Percentiles rank a stretch among this genome's conserved stretches.
Evolutionary conservation across 352 stramenopile genomes (phyloP).

Genomic region (Globisporangium lucens): DNA sequence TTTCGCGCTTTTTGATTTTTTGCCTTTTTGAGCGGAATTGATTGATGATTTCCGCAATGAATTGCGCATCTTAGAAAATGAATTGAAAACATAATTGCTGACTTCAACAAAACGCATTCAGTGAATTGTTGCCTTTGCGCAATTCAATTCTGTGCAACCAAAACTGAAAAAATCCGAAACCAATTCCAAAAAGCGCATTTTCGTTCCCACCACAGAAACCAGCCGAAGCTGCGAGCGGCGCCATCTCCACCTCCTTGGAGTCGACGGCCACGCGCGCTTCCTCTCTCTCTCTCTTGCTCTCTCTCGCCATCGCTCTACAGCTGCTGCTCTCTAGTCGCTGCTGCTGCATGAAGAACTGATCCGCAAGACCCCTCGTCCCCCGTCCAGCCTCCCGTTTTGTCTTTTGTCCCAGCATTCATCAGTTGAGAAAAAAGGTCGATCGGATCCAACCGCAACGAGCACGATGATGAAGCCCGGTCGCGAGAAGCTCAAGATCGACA

Average conservation of each 20-base stretch:
- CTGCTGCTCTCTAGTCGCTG: neutral
- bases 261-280: neutral
- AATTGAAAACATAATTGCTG: no score
- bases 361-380: neutral
- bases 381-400: neutral
- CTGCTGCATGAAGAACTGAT: slow-evolving; percentile 13
- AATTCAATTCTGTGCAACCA: no score
- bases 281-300: neutral
- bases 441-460: neutral
- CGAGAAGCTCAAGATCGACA: slow-evolving; percentile 14
- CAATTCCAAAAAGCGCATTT: neutral
- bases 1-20: no score
- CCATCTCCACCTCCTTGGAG: neutral
- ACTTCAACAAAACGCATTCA: no score
- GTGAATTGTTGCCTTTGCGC: no score
- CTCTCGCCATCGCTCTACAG: neutral
- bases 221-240: neutral
- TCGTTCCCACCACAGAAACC: slow-evolving; percentile 1
- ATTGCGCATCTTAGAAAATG: no score
- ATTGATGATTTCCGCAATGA: no score
- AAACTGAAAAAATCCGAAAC: neutral
- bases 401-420: neutral
- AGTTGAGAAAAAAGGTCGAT: slow-evolving; percentile 8
- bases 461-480: slow-evolving; percentile 11
- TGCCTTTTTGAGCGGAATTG: no score